Conservation (phyloP, 257 asterid genomes). For the Vinca minor region DNA sequence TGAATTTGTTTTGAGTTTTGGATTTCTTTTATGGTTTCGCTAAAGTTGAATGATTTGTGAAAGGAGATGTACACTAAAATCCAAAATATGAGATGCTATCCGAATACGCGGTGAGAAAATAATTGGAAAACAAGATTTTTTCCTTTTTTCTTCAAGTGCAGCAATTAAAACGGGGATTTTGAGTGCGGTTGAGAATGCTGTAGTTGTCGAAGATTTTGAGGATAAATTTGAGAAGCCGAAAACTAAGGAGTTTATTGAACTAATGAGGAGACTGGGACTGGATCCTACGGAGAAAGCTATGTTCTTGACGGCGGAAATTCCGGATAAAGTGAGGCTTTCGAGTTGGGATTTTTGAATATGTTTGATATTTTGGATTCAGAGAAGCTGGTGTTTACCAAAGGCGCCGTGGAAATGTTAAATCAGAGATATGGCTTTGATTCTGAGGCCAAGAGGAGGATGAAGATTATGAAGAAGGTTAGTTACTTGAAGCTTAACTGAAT, state of each 20-base stretch:
- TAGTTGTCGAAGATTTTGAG: constrained; percentile 77
- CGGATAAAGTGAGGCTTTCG: constrained; percentile 63
- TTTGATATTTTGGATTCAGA: constrained; percentile 83
- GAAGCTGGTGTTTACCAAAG: constrained; percentile 60
- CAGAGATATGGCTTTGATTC: constrained; percentile 58
- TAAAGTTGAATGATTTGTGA: too few relatives aligned
- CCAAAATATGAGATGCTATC: too few relatives aligned
- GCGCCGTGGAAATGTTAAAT: constrained; percentile 73
- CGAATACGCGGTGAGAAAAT: too few relatives aligned
- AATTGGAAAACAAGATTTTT: constrained; percentile 52
- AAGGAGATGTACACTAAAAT: too few relatives aligned
- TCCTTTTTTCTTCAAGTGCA: constrained; percentile 64
- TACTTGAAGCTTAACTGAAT: neutral
- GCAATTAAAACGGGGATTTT: constrained; percentile 72
- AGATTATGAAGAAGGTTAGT: constrained; percentile 49
- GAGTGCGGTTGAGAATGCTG: constrained; percentile 57
- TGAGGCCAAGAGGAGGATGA: constrained; percentile 36
- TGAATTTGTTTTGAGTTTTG: neutral
- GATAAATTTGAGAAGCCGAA: constrained; percentile 78
- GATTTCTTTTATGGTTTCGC: too few relatives aligned
- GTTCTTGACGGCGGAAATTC: constrained; percentile 68
- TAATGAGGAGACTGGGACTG: constrained; percentile 74
- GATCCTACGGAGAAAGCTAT: constrained; percentile 76
- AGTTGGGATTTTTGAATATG: constrained; percentile 72
- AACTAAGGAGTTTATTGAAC: constrained; percentile 68